Evolutionary conservation across 116 monocot genomes (phyloP).

Genomic region (Papilionanthe hybrid): DNA sequence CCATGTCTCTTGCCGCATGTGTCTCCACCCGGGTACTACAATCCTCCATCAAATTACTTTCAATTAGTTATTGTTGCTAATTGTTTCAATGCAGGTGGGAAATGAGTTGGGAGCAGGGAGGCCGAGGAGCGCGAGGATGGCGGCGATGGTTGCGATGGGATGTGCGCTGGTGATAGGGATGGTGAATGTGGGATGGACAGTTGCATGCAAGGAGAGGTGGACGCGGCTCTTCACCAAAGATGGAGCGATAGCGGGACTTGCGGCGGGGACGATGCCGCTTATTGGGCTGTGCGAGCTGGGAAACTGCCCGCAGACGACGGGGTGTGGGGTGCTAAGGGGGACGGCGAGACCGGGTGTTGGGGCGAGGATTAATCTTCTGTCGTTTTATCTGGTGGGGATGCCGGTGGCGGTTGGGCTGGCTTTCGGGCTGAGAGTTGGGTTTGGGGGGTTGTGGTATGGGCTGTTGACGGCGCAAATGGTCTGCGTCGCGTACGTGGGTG

Average conservation of each 20-base stretch:
- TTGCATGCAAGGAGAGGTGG: conserved; percentile 20
- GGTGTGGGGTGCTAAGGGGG: conserved; percentile 62
- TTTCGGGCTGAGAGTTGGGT: conserved; percentile 34
- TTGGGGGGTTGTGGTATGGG: conserved; percentile 55
- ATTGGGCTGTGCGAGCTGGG: conserved; percentile 62
- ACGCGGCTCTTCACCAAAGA: conserved; percentile 48
- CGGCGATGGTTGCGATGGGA: no score
- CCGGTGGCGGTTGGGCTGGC: conserved; percentile 52
- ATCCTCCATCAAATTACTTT: no score
- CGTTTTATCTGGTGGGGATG: conserved; percentile 56
- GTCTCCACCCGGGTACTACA: conserved; percentile 22
- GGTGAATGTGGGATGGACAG: conserved; percentile 13
- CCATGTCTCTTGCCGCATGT: conserved; percentile 74
- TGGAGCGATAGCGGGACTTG: conserved; percentile 22
- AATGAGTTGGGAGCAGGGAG: no score
- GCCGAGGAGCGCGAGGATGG: no score
- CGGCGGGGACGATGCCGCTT: conserved; percentile 46
- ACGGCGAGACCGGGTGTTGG: conserved; percentile 39
- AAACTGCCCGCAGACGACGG: conserved; percentile 71
- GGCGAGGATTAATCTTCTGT: conserved; percentile 46
- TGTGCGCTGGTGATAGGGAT: conserved; percentile 6
- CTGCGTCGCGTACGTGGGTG: conserved; percentile 27
- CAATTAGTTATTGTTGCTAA: neutral
- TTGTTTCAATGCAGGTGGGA: no score
- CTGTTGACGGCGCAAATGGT: conserved; percentile 42